phyloP scores from a whole-genome alignment of 2,329 filamentous ascomycete genomes.

The Fusarium azukiicola region DNA sequence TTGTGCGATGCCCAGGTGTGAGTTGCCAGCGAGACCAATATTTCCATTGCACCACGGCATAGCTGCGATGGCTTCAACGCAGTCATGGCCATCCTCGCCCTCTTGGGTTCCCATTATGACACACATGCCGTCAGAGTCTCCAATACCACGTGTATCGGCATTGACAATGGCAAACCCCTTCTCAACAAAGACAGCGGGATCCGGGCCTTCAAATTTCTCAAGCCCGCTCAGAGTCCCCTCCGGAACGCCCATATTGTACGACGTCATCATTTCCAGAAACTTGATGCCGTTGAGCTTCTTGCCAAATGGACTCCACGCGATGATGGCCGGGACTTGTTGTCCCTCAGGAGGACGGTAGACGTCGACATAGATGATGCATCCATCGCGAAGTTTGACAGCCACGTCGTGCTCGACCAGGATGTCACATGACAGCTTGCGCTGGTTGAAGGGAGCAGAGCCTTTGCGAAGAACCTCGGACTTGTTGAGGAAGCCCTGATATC shows the following conservation, averaged over 20 bases:
- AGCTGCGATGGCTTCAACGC: background rate
- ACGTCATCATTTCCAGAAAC: conserved; percentile 57
- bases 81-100: background rate
- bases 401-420: conserved; percentile 70
- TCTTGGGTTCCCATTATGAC: background rate
- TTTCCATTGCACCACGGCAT: background rate
- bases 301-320: conserved; percentile 70
- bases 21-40: conserved; percentile 1
- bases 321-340: conserved; percentile 65
- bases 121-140: conserved; percentile 35
- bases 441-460: too few species aligned
- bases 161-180: conserved; percentile 60
- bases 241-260: conserved; percentile 48
- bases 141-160: conserved; percentile 59
- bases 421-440: conserved; percentile 42
- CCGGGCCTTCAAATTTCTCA: conserved; percentile 53
- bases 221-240: conserved; percentile 46
- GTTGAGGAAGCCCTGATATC: too few species aligned
- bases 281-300: conserved; percentile 68
- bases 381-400: conserved; percentile 67
- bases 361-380: conserved; percentile 66
- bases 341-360: conserved; percentile 66
- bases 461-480: too few species aligned
- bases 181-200: conserved; percentile 55
- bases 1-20: background rate